Evolutionary conservation across 2,329 filamentous ascomycete species (phyloP), one percentile per base, ranked within the genome.

Genomic region (Venturia nashicola): DNA sequence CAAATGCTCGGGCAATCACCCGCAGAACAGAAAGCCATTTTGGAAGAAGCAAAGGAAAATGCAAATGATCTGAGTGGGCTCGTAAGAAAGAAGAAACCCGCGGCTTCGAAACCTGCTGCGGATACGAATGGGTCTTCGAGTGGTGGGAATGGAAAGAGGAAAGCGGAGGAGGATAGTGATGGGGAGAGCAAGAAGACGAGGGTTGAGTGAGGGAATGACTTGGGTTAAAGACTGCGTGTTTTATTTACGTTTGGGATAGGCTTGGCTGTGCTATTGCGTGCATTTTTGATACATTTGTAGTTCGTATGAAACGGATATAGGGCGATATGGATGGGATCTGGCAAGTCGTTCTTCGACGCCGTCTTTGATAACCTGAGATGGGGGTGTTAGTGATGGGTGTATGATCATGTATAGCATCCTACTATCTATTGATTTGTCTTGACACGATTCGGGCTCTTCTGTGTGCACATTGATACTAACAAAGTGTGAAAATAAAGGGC

Each of bases 51-150:
- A 36, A 89, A 86, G 69, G 87, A 87, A 76, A 82, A 78, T 8
- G 90, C 90, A 7, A 91, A 83, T 18, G 89, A 94, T 71, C 77
- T 95, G 16, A 84, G 83, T 0, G 83, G 86, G n/a, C 78, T 93
- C 57, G 86, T 93, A 54, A 85, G 87, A 72, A 85, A 86, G 71
- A 92, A 87, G 76, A 78, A 76, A 67, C 66, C 69, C 2, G 68
- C 18, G 32, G 27, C 27, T 8, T 8, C 36, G 12, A 69, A 64
- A 16, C 40, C 40, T 16, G 64, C 64, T 55, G 60, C 64, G 54
- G 65, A 65, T 34, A 63, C 18, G 40, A 36, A 32, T 48, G 51
- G 20, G 8, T 44, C 8, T 44, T 42, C 40, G 40, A 42, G 40
- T 27, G 18, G 12, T 57, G 27, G 27, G 9, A 67, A 61, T 57